Evolutionary conservation across 2,329 filamentous ascomycete species (phyloP), one percentile per base, ranked within the genome.

Genomic region (Immersiporthe knoxdaviesiana): DNA sequence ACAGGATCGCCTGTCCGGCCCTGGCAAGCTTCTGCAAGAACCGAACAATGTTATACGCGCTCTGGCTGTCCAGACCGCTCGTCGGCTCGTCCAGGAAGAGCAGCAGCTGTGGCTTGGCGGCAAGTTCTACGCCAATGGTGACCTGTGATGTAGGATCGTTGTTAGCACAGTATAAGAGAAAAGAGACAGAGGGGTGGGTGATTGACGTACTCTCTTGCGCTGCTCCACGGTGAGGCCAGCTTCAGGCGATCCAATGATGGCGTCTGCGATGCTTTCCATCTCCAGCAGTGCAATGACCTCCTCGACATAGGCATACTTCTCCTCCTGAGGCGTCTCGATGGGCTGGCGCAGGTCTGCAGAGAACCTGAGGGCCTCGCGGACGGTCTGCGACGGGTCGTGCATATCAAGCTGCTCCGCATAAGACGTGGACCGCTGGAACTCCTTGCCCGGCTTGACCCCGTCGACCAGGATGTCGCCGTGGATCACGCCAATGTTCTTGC

Each of bases 111-210:
- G 91, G 91, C 79, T 92, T 96, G 21, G 94, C 94, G 11, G 92
- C 93, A 10, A 97, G 84, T 77, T 97, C 94, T 12, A 97, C 93
- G 74, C 92, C 94, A 70, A 97, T 97, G 0, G 94, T 97, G 32
- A 67, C 59, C 59, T 61, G 12, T 27, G n/a, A n/a, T 4, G 16
- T n/a, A n/a, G n/a, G 11, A 41, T 41, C 11, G n/a, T 14, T n/a
- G 2, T 61, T 61, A 61, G 59, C 21, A 39, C 16, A 11, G 35
- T 1, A 27, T 37, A 30, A 21, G 30, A n/a, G 16, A 56, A 37
- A 59, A 21, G 30, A 6, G 2, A 35, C 8, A 18, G n/a, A 4
- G 6, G 21, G 16, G 35, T 35, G 12, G n/a, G n/a, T n/a, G n/a
- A n/a, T 61, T 27, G 59, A n/a, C 97, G 10, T n/a, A 61, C 87